Conservation (phyloP, 768 basidiomycete species). For the Rickenella mellea region DNA sequence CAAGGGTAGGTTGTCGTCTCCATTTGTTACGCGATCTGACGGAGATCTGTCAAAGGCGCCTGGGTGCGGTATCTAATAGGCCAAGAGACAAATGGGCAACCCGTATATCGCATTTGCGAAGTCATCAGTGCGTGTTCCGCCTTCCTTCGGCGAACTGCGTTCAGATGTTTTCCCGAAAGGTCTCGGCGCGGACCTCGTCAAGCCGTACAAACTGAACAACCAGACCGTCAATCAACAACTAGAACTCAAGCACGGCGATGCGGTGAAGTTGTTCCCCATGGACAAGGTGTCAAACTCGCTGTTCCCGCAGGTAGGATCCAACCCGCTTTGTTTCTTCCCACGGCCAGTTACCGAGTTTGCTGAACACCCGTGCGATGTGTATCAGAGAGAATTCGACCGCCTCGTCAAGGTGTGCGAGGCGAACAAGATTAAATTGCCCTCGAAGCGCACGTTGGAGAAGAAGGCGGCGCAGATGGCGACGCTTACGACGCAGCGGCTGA, state of each 20-base stretch:
- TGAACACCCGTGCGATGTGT: too few relatives aligned
- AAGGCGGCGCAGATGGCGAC: conserved; percentile 57
- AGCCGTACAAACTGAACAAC: conserved; percentile 68
- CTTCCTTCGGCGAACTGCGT: conserved; percentile 5
- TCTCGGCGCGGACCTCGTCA: conserved; percentile 40
- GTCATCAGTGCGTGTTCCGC: conserved; percentile 51
- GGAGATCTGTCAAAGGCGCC: conserved; percentile 38
- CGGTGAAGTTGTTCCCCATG: conserved; percentile 56
- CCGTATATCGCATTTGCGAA: conserved; percentile 78
- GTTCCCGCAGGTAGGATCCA: conserved; percentile 47
- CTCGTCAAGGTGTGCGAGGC: conserved; percentile 31
- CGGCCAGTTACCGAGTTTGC: not conserved
- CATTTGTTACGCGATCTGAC: conserved; percentile 1
- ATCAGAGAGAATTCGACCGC: conserved; percentile 67
- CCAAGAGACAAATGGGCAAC: conserved; percentile 35
- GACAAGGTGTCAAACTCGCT: conserved; percentile 76
- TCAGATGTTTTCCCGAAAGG: conserved; percentile 25
- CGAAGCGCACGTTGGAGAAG: conserved; percentile 53
- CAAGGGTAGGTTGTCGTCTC: conserved; percentile 42
- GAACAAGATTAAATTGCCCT: conserved; percentile 59
- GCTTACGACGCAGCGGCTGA: conserved; percentile 52
- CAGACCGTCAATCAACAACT: conserved; percentile 55
- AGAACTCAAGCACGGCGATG: conserved; percentile 70
- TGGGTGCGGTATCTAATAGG: conserved; percentile 86
- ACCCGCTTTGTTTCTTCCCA: too few relatives aligned